These are phyloP conservation scores for Elongisporangium prolatum DNA, from an alignment of 352 stramenopile species.

Conservation along the genomic window DNA sequence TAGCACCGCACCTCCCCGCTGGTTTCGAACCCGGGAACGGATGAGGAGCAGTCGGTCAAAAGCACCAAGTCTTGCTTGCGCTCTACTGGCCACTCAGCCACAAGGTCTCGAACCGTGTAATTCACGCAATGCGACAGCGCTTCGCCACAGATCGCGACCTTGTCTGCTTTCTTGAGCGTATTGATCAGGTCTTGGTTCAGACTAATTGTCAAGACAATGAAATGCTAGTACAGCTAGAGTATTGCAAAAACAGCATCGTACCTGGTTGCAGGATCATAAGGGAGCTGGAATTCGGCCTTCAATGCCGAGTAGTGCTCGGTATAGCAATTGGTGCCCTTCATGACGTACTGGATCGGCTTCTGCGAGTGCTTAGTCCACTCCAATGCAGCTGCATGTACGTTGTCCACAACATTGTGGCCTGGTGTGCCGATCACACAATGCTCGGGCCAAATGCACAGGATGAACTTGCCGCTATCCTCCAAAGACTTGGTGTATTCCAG, in stretches of 20 bases:
- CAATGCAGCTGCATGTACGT: constrained; percentile 79
- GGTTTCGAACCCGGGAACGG: constrained; percentile 68
- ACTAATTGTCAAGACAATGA: constrained; percentile 22
- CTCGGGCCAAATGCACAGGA: constrained; percentile 95
- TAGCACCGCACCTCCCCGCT: constrained; percentile 39
- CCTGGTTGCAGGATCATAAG: constrained; percentile 61
- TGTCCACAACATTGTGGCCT: constrained; percentile 86
- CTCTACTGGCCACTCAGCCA: constrained; percentile 74
- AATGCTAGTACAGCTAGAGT: background rate
- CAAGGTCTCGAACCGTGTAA: constrained; percentile 92
- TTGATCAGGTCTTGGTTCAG: constrained; percentile 88
- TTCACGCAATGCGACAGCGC: constrained; percentile 97
- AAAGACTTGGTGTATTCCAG: constrained; percentile 89
- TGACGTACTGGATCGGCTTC: constrained; percentile 81
- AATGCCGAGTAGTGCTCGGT: constrained; percentile 97
- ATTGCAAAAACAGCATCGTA: constrained; percentile 7
- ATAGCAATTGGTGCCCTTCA: constrained; percentile 93
- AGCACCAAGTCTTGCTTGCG: constrained; percentile 69
- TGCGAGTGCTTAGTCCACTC: constrained; percentile 74
- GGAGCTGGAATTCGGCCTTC: constrained; percentile 89
- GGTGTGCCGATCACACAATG: constrained; percentile 93
- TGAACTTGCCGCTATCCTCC: constrained; percentile 87
- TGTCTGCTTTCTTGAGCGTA: constrained; percentile 76
- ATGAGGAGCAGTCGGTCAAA: constrained; percentile 68
- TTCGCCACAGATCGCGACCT: constrained; percentile 92